Evolutionary conservation across 306 rosid genomes (phyloP).

Genomic region (Rubus parviflorus): DNA sequence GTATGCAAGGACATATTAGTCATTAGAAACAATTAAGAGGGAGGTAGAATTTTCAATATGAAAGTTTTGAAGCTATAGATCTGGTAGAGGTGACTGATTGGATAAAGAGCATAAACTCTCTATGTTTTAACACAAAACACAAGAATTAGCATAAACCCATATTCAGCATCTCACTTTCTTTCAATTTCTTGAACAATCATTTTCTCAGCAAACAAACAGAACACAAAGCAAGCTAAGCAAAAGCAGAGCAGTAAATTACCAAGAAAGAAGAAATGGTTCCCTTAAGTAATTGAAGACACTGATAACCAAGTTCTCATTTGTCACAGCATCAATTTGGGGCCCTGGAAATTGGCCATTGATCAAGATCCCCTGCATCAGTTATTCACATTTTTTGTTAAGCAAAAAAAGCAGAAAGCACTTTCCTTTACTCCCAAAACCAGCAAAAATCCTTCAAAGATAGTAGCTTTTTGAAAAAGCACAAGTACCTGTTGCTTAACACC

Average conservation of each 20-base stretch:
- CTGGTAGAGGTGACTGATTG: background rate
- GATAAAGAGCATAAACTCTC: conserved; percentile 5
- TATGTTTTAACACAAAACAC: background rate
- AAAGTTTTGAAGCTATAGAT: conserved; percentile 14
- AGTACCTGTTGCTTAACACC: conserved; percentile 89
- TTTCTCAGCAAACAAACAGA: conserved; percentile 14
- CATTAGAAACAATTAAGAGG: background rate
- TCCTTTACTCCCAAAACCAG: background rate
- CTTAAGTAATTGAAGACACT: conserved; percentile 72
- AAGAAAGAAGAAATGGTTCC: conserved; percentile 89
- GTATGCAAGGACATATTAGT: conserved; percentile 17
- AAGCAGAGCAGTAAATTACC: conserved; percentile 40
- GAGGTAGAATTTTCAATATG: background rate
- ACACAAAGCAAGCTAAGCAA: background rate
- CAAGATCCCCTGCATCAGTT: conserved; percentile 75
- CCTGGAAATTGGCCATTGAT: conserved; percentile 98
- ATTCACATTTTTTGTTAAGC: conserved; percentile 8
- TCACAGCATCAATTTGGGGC: conserved; percentile 93
- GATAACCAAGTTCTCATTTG: conserved; percentile 86
- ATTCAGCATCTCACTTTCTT: background rate
- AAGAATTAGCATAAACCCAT: background rate
- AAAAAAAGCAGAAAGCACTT: background rate
- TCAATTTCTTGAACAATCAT: too few species aligned
- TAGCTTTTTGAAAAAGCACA: conserved; percentile 11
- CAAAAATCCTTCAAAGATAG: background rate